Evolutionary conservation across 1,284 basidiomycete genomes (phyloP).

Genomic region (Tetrapyrgos nigripes): DNA sequence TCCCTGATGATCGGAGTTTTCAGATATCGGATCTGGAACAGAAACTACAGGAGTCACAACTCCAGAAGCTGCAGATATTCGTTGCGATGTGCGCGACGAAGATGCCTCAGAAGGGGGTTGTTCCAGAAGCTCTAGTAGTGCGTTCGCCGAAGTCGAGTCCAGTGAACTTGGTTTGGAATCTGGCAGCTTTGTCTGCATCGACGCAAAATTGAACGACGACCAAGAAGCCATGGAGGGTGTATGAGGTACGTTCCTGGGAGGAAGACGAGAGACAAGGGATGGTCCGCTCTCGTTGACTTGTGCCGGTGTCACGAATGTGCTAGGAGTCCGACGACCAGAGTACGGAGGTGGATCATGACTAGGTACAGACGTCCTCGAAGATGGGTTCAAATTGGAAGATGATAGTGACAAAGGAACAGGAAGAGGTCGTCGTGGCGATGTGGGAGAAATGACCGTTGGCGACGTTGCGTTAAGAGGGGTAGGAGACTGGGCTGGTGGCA

Average conservation of each 20-base stretch:
- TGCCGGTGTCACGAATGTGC: background rate
- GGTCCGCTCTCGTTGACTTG: background rate
- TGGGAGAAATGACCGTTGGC: background rate
- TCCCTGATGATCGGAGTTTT: too few relatives aligned
- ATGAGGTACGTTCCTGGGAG: background rate
- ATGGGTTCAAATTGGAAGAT: background rate
- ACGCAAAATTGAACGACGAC: background rate
- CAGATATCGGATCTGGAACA: too few relatives aligned
- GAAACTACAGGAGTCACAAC: too few relatives aligned
- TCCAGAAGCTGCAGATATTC: too few relatives aligned
- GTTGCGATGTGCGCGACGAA: background rate
- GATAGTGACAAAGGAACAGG: background rate
- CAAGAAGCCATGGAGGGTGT: background rate
- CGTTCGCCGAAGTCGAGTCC: background rate
- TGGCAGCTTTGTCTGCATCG: background rate
- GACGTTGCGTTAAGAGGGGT: background rate
- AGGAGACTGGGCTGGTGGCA: background rate
- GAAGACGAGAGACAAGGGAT: too few relatives aligned
- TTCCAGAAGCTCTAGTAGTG: background rate
- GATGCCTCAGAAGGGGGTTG: background rate
- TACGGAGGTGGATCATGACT: background rate
- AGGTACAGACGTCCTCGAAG: background rate
- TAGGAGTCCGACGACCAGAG: background rate
- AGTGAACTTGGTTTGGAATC: background rate
- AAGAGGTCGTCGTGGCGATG: background rate